Base-by-base conservation (phyloP, 176 grass and related monocot species). In the Paspalum vaginatum region DNA sequence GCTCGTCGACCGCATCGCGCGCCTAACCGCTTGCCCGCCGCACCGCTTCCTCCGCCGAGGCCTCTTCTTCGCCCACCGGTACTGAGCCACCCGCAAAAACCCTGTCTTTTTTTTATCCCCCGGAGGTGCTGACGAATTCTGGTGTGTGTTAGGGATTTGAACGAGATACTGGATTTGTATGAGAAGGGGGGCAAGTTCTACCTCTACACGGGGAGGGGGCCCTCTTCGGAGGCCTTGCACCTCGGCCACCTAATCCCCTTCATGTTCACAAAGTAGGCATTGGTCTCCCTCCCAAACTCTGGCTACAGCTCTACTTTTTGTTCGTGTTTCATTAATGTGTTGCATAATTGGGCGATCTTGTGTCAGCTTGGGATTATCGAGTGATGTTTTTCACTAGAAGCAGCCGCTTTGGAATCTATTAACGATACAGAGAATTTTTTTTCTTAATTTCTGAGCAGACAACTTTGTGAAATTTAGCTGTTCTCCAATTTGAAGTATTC, bases 61-160 rank as follows among this genome's bases (percentile, higher is more conserved):
- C 65, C 75, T 98, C 81, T 98, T 98, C 92, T 98, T 98, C 70
- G 92, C 92, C 57, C 95, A 98, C 85, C 79, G 90, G 95, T 93
- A 79, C 18, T 0, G 2, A 45, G 5, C 10, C 39, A 2, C 25
- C 21, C 8, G 14, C 20, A 74, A 61, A 74, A 55, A 16, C n/a
- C 45, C 12, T 76, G 47, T 10, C 48, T 38, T 13, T 61, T 74
- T 22, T 18, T 77, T 32, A 13, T 40, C 7, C 6, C 6, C 21
- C 14, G n/a, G 9, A 9, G 11, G 26, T 21, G 66, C 43, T 78
- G 3, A 83, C 56, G 50, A 11, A 42, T 8, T n/a, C 44, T 7
- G 57, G 40, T 82, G 68, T 42, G 10, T 9, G 39, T 38, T 17
- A 97, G 95, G 67, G 95, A 98, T 85, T 84, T 98, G 58, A 93